Evolutionary conservation across 306 rosid species (phyloP).

Genomic region (Acmispon strigosus): DNA sequence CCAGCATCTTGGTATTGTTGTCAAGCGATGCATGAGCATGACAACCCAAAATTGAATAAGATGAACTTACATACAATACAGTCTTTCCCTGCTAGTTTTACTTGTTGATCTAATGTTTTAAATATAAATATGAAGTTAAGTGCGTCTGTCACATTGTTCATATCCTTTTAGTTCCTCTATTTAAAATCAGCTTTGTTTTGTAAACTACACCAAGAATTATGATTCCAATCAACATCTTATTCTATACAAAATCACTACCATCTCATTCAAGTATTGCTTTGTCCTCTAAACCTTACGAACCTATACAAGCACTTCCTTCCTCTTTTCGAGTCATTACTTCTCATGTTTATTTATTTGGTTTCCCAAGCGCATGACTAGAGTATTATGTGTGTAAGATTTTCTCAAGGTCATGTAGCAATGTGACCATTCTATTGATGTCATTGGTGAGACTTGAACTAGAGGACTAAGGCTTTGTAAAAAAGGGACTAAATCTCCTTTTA

Average conservation of each 20-base stretch:
- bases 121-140: not conserved
- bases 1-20: not conserved
- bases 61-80: not conserved
- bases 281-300: not conserved
- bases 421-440: not conserved
- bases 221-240: not conserved
- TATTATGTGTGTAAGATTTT: not conserved
- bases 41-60: not conserved
- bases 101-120: no score
- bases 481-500: not conserved
- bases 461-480: not conserved
- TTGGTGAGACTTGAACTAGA: not conserved
- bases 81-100: not conserved
- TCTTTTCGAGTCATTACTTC: not conserved
- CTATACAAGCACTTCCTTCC: not conserved
- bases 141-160: not conserved
- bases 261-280: not conserved
- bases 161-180: not conserved
- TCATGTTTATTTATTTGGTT: not conserved
- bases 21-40: not conserved
- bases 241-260: not conserved
- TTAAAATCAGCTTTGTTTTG: not conserved
- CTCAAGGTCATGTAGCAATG: not conserved
- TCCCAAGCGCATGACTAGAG: not conserved
- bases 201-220: not conserved